phyloP scores from a whole-genome alignment of 2,329 filamentous ascomycete genomes.

The Penicillium aurantiogriseum region DNA sequence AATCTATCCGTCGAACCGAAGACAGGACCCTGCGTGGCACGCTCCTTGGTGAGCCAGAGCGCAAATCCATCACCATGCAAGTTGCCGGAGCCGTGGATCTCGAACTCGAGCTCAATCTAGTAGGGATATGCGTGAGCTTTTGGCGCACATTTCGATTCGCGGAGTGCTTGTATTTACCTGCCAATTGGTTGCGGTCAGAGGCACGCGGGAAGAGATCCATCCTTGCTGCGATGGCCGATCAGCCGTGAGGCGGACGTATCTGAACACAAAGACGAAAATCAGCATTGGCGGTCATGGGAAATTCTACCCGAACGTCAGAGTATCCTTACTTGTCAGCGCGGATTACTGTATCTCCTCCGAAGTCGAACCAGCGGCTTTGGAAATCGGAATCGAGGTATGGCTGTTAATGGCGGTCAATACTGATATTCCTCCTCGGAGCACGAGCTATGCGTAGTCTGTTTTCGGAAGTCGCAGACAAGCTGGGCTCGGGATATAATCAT shows the following conservation, averaged over 20 bases:
- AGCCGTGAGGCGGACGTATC: slow-evolving; percentile 88
- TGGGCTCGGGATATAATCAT: slow-evolving; percentile 40
- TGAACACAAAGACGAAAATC: slow-evolving; percentile 35
- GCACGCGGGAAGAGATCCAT: slow-evolving; percentile 91
- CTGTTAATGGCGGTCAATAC: slow-evolving; percentile 47
- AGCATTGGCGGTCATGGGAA: neutral
- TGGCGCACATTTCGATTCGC: neutral
- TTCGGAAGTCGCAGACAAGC: slow-evolving; percentile 1
- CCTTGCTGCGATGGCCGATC: slow-evolving; percentile 88
- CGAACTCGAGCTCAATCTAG: slow-evolving; percentile 88
- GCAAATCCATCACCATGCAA: slow-evolving; percentile 96
- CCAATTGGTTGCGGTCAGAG: slow-evolving; percentile 97
- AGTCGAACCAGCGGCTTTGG: slow-evolving; percentile 98
- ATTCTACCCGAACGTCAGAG: too few relatives aligned
- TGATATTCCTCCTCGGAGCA: slow-evolving; percentile 8
- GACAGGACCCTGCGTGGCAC: slow-evolving; percentile 74
- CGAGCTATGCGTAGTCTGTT: slow-evolving; percentile 3
- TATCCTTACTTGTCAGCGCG: slow-evolving; percentile 58
- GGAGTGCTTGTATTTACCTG: slow-evolving; percentile 54
- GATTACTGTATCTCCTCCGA: slow-evolving; percentile 91
- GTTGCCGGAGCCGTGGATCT: slow-evolving; percentile 82
- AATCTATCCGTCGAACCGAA: slow-evolving; percentile 88
- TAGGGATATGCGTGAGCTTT: neutral
- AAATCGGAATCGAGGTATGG: slow-evolving; percentile 97
- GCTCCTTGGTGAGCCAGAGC: slow-evolving; percentile 96